A percentile compares a stretch with the other conserved stretches of the same genome.
phyloP scores from a whole-genome alignment of 2,329 filamentous ascomycete genomes.

The Fusarium sp. region DNA sequence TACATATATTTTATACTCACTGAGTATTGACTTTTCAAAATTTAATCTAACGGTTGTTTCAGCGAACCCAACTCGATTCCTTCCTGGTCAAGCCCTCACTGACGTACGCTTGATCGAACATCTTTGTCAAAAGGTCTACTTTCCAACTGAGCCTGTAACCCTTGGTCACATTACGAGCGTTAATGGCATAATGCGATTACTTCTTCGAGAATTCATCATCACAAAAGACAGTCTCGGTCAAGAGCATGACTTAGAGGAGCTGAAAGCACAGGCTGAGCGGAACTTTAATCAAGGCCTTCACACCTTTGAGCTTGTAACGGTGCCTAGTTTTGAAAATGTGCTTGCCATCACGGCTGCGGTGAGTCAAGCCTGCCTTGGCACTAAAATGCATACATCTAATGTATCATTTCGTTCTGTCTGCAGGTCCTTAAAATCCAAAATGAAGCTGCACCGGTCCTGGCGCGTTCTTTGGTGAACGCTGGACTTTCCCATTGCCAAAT shows the following conservation, averaged over 20 bases:
- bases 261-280: slow-evolving; percentile 10
- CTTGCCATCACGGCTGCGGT: slow-evolving; percentile 24
- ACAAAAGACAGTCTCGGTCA: slow-evolving; percentile 11
- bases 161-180: slow-evolving; percentile 25
- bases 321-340: slow-evolving; percentile 36
- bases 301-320: slow-evolving; percentile 27
- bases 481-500: slow-evolving; percentile 34
- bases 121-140: slow-evolving; percentile 33
- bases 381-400: accelerated
- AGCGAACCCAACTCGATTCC: slow-evolving; percentile 13
- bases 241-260: slow-evolving; percentile 20
- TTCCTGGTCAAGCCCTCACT: slow-evolving; percentile 24
- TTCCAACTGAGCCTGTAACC: slow-evolving; percentile 31
- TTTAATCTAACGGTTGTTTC: neutral
- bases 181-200: slow-evolving; percentile 21
- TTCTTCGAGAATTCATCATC: slow-evolving; percentile 20
- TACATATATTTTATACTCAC: neutral
- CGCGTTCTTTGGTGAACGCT: slow-evolving; percentile 17
- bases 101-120: slow-evolving; percentile 21
- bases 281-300: slow-evolving; percentile 31
- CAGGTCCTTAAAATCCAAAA: slow-evolving; percentile 32
- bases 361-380: accelerated
- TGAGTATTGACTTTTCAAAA: accelerated
- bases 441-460: slow-evolving; percentile 16
- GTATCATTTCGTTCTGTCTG: accelerated